A percentile compares a stretch with the other conserved stretches of the same genome.
These are phyloP conservation scores for Candida gorgasii DNA, from an alignment of 805 yeast genomes.

Conservation along the genomic window DNA sequence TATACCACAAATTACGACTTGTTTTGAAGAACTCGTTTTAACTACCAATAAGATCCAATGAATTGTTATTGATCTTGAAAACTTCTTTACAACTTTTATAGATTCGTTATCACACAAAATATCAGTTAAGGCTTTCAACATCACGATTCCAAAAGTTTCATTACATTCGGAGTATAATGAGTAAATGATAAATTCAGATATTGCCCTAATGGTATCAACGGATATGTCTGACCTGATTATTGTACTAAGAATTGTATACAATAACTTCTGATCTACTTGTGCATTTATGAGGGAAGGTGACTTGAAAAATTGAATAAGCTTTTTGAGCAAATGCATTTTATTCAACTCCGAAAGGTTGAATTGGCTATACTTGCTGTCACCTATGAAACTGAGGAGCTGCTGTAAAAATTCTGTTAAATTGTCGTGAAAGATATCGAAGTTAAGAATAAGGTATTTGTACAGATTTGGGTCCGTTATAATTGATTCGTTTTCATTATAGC, in stretches of 20 bases:
- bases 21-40: constrained; percentile 29
- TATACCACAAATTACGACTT: constrained; percentile 41
- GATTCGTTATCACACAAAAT: constrained; percentile 43
- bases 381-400: constrained; percentile 58
- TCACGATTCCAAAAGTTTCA: constrained; percentile 35
- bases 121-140: constrained; percentile 33
- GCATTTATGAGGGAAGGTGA: constrained; percentile 18
- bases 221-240: constrained; percentile 45
- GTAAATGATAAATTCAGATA: constrained; percentile 50
- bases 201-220: constrained; percentile 52
- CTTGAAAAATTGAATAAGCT: constrained; percentile 53
- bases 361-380: constrained; percentile 49
- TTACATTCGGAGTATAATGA: constrained; percentile 44
- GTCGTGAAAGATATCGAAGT: constrained; percentile 62
- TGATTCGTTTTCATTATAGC: constrained; percentile 59
- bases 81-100: constrained; percentile 41
- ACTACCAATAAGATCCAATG: constrained; percentile 65
- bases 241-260: constrained; percentile 20
- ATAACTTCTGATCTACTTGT: constrained; percentile 9
- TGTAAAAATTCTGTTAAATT: constrained; percentile 53
- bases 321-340: constrained; percentile 50
- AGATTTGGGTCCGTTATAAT: constrained; percentile 55
- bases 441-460: constrained; percentile 50
- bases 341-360: constrained; percentile 55
- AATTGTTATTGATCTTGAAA: constrained; percentile 55